Conservation (phyloP, 805 yeast species). For the Metschnikowia lunata region DNA sequence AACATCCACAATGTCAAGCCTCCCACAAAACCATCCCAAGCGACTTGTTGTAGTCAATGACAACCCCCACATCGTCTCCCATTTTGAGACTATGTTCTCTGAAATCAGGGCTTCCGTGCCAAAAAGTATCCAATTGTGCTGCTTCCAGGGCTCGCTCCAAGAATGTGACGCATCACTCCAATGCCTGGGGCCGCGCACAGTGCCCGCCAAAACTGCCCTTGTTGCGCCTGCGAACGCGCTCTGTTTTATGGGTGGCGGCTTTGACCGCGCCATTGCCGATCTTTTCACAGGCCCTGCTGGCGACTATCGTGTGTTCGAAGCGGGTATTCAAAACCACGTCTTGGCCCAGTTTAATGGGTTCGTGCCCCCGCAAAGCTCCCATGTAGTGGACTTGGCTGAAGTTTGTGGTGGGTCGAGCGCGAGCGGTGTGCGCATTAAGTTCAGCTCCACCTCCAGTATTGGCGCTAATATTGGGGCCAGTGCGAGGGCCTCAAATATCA, state of each 20-base stretch:
- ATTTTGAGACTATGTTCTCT: too few relatives aligned
- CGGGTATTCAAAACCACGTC: constrained; percentile 16
- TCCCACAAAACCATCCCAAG: too few relatives aligned
- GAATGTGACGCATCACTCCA: too few relatives aligned
- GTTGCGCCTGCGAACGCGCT: constrained; percentile 24
- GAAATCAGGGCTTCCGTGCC: too few relatives aligned
- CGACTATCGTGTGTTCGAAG: constrained; percentile 14
- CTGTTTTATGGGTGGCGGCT: constrained; percentile 29
- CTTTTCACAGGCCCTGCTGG: constrained; percentile 6
- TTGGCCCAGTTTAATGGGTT: constrained; percentile 17
- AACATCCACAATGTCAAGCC: too few relatives aligned
- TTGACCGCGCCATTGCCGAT: constrained; percentile 20
- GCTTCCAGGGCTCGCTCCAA: too few relatives aligned
- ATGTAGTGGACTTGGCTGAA: constrained; percentile 12
- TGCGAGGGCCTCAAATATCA: not conserved
- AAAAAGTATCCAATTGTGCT: too few relatives aligned
- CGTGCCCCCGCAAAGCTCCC: constrained; percentile 15
- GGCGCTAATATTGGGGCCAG: not conserved
- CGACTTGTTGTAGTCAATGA: too few relatives aligned
- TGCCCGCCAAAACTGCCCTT: constrained; percentile 10
- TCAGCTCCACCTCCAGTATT: not conserved
- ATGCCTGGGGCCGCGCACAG: too few relatives aligned
- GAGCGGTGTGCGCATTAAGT: not conserved
- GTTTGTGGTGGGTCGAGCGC: constrained; percentile 1
- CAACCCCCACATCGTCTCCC: too few relatives aligned